These are phyloP conservation scores for Zygoascus tannicola DNA, from an alignment of 805 yeast genomes.

Conservation along the genomic window DNA sequence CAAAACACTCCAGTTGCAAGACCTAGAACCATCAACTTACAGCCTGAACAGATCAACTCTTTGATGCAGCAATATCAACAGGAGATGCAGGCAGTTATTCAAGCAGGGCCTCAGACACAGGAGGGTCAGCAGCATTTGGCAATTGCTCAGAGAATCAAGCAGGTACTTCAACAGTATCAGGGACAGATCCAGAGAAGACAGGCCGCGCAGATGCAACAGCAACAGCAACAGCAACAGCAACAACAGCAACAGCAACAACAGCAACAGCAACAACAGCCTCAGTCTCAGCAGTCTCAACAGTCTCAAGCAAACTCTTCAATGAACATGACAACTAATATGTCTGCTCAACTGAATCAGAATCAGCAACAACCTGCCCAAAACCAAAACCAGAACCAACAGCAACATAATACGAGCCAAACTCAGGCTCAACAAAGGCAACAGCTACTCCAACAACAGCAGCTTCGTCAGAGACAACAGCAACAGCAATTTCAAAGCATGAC, in stretches of 20 bases:
- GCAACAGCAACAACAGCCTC: constrained; percentile 1
- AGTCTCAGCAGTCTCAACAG: neutral
- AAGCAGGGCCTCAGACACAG: constrained; percentile 22
- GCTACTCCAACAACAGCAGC: constrained; percentile 14
- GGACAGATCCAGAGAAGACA: constrained; percentile 11
- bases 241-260: constrained; percentile 14
- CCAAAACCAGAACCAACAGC: neutral
- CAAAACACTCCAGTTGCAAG: neutral
- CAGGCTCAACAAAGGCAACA: constrained; percentile 8
- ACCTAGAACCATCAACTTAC: constrained; percentile 4
- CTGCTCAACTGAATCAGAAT: constrained; percentile 13
- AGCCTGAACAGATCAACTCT: constrained; percentile 21
- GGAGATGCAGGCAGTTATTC: constrained; percentile 20
- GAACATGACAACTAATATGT: neutral
- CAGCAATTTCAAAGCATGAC: constrained; percentile 9
- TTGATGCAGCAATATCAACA: constrained; percentile 24
- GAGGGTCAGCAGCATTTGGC: constrained; percentile 25
- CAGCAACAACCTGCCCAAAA: constrained; percentile 2
- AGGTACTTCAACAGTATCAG: constrained; percentile 19
- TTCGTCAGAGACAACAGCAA: constrained; percentile 13
- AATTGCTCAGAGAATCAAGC: constrained; percentile 25
- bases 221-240: constrained; percentile 16
- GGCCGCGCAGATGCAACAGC: constrained; percentile 17
- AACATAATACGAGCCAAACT: neutral
- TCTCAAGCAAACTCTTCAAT: neutral